A percentile compares a stretch with the other conserved stretches of the same genome.
These are phyloP conservation scores for Ceratorhiza oryzae-sativae DNA, from an alignment of 1,284 basidiomycete genomes.

Conservation along the genomic window DNA sequence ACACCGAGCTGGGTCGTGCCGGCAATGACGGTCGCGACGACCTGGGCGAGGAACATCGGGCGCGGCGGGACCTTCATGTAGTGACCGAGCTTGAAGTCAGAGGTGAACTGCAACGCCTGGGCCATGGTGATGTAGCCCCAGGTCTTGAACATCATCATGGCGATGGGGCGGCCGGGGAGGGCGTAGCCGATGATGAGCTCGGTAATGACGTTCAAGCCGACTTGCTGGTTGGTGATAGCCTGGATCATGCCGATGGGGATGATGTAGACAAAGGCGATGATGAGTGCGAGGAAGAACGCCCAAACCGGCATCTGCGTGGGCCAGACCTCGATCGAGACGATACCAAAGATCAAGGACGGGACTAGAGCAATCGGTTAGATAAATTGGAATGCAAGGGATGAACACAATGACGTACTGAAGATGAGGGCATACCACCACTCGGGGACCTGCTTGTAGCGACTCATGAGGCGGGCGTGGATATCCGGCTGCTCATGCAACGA, in stretches of 20 bases:
- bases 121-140: slow-evolving; percentile 61
- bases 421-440: slow-evolving; percentile 64
- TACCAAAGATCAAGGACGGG: slow-evolving; percentile 56
- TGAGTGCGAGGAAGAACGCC: slow-evolving; percentile 52
- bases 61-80: slow-evolving; percentile 63
- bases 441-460: slow-evolving; percentile 75
- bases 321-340: slow-evolving; percentile 74
- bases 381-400: background rate
- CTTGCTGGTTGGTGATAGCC: slow-evolving; percentile 51
- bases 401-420: slow-evolving; percentile 49
- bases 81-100: slow-evolving; percentile 58
- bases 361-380: slow-evolving; percentile 19
- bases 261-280: slow-evolving; percentile 50
- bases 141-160: slow-evolving; percentile 70
- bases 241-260: slow-evolving; percentile 53
- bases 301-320: slow-evolving; percentile 70
- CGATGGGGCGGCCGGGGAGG: slow-evolving; percentile 61
- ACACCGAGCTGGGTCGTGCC: slow-evolving; percentile 55
- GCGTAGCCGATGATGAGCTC: slow-evolving; percentile 61
- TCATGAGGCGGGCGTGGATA: slow-evolving; percentile 84
- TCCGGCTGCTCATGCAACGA: slow-evolving; percentile 76
- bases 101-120: slow-evolving; percentile 63
- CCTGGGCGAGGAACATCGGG: slow-evolving; percentile 55
- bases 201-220: slow-evolving; percentile 55
- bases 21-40: slow-evolving; percentile 55